Percentiles rank a stretch among this genome's conserved stretches.
These are phyloP conservation scores for Rhododendron ferrugineum DNA, from an alignment of 148 eudicot genomes.

Conservation along the genomic window DNA sequence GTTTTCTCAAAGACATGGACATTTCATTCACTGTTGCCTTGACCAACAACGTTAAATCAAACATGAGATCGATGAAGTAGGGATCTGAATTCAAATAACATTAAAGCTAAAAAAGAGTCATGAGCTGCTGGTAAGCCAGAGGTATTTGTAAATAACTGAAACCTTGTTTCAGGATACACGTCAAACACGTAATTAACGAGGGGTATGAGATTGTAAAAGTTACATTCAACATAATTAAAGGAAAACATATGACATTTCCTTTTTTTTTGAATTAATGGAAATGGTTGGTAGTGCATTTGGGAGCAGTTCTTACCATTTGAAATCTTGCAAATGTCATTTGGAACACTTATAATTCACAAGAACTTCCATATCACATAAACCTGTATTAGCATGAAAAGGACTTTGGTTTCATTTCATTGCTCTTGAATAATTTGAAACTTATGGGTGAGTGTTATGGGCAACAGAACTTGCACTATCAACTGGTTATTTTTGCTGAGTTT, in stretches of 20 bases:
- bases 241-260: background rate
- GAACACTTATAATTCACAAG: background rate
- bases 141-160: background rate
- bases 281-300: background rate
- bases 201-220: background rate
- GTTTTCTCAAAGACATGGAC: background rate
- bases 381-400: background rate
- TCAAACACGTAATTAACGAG: background rate
- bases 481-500: background rate
- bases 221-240: background rate
- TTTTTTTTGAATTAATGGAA: background rate
- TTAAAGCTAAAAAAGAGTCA: background rate
- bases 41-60: background rate
- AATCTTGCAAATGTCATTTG: background rate
- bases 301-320: background rate
- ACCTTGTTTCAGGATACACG: background rate
- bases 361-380: background rate
- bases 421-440: background rate
- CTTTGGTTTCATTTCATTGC: background rate
- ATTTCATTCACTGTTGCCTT: background rate
- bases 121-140: background rate
- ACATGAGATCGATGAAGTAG: background rate
- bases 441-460: background rate
- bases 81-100: background rate
- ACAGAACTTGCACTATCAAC: background rate